phyloP scores from a whole-genome alignment of 176 grass and related monocot genomes.

The Bromus sterilis region DNA sequence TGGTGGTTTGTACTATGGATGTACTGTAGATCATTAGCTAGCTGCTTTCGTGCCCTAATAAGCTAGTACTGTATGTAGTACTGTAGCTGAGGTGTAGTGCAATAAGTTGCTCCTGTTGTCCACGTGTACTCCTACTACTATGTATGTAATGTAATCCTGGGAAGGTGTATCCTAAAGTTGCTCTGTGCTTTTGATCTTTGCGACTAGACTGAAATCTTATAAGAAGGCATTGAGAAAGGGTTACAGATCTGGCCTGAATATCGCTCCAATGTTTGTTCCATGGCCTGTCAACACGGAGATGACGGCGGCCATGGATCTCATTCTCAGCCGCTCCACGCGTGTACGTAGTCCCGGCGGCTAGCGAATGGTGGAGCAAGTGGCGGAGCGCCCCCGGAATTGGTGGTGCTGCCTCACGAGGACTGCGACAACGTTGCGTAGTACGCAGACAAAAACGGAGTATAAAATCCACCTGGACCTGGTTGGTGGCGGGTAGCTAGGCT shows the following conservation, averaged over 20 bases:
- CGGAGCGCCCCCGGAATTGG: background rate
- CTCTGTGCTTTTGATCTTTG: background rate
- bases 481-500: background rate
- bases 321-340: too few species aligned
- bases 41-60: constrained; percentile 33
- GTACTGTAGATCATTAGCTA: constrained; percentile 9
- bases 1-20: constrained; percentile 16
- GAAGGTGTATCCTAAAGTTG: constrained; percentile 12
- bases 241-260: too few species aligned
- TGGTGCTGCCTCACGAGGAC: background rate
- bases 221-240: too few species aligned
- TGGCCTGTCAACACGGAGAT: background rate
- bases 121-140: constrained; percentile 16
- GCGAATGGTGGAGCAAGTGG: background rate
- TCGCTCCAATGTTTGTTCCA: background rate
- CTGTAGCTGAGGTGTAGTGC: constrained; percentile 25
- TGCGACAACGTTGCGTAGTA: background rate
- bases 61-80: background rate
- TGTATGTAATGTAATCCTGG: constrained; percentile 47
- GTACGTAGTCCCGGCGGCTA: background rate
- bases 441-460: background rate
- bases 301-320: background rate
- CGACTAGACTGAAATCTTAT: background rate
- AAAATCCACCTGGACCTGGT: background rate
- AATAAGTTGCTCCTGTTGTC: constrained; percentile 39